Conservation (phyloP, 2,329 filamentous ascomycete genomes). For the Exophiala dermatitidis region DNA sequence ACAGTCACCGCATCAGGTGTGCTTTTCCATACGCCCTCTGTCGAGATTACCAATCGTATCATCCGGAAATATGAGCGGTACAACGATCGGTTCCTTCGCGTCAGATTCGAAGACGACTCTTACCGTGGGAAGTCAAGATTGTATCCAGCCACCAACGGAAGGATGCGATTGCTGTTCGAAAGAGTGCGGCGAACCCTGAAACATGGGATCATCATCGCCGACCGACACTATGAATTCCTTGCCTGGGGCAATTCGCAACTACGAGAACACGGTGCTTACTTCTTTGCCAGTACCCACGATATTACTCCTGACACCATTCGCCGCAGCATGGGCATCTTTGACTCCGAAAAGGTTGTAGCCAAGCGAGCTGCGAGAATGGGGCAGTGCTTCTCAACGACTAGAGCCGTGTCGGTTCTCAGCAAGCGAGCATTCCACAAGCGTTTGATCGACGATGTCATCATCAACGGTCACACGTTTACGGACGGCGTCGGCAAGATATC, state of each 20-base stretch:
- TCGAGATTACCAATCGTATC: slow-evolving; percentile 84
- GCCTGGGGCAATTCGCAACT: slow-evolving; percentile 96
- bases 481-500: slow-evolving; percentile 96
- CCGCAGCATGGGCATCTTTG: slow-evolving; percentile 77
- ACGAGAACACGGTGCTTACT: slow-evolving; percentile 83
- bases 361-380: slow-evolving; percentile 85
- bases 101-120: slow-evolving; percentile 83
- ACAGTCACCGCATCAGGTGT: slow-evolving; percentile 79
- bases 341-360: slow-evolving; percentile 72
- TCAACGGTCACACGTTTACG: slow-evolving; percentile 66
- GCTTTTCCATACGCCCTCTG: slow-evolving; percentile 65
- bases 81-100: slow-evolving; percentile 74
- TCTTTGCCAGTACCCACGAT: slow-evolving; percentile 63
- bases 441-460: slow-evolving; percentile 61
- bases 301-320: slow-evolving; percentile 70
- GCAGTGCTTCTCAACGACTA: slow-evolving; percentile 91
- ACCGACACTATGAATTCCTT: slow-evolving; percentile 77
- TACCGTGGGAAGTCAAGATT: slow-evolving; percentile 50
- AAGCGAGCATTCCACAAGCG: slow-evolving; percentile 37
- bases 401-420: slow-evolving; percentile 37
- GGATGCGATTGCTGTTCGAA: slow-evolving; percentile 64
- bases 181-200: slow-evolving; percentile 63
- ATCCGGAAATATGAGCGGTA: slow-evolving; percentile 62
- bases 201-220: slow-evolving; percentile 75
- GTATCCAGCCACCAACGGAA: slow-evolving; percentile 47